These are phyloP conservation scores for Tuber umbilicatum DNA, from an alignment of 495 filamentous ascomycete genomes.

Conservation along the genomic window DNA sequence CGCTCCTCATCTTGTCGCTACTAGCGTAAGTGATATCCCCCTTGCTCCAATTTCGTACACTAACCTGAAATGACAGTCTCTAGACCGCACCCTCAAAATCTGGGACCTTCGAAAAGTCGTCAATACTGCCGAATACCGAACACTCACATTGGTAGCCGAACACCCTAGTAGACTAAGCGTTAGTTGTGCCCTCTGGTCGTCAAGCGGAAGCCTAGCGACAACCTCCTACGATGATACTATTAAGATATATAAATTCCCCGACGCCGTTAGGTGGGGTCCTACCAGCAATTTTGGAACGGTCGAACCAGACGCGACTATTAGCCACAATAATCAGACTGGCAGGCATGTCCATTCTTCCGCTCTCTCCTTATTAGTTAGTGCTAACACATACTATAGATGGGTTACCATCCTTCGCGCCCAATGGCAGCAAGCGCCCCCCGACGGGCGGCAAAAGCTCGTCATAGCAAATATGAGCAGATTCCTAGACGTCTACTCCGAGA, in stretches of 20 bases:
- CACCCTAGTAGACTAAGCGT: slow-evolving; percentile 78
- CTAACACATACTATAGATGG: slow-evolving; percentile 45
- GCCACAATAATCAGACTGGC: slow-evolving; percentile 95
- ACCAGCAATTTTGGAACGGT: slow-evolving; percentile 51
- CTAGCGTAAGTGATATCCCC: slow-evolving; percentile 48
- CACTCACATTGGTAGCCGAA: slow-evolving; percentile 66
- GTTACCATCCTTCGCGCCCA: slow-evolving; percentile 77
- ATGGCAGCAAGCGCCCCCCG: slow-evolving; percentile 75
- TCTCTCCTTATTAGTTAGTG: slow-evolving; percentile 8
- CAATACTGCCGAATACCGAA: slow-evolving; percentile 47
- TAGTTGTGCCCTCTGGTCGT: slow-evolving; percentile 82
- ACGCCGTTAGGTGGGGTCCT: slow-evolving; percentile 57
- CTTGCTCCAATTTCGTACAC: background rate
- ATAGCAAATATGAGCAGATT: slow-evolving; percentile 98
- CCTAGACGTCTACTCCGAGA: slow-evolving; percentile 74
- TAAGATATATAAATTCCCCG: slow-evolving; percentile 76
- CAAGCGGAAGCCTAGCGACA: slow-evolving; percentile 75
- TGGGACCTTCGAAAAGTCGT: slow-evolving; percentile 86
- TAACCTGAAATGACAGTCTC: slow-evolving; percentile 46
- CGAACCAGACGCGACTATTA: slow-evolving; percentile 60
- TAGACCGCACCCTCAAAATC: slow-evolving; percentile 81
- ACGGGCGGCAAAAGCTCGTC: slow-evolving; percentile 74
- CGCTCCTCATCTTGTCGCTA: slow-evolving; percentile 75
- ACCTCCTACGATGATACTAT: slow-evolving; percentile 90
- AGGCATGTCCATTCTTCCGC: slow-evolving; percentile 49